A percentile compares a stretch with the other conserved stretches of the same genome.
Evolutionary conservation across 257 asterid species (phyloP).

Genomic region (Fraxinus americana): DNA sequence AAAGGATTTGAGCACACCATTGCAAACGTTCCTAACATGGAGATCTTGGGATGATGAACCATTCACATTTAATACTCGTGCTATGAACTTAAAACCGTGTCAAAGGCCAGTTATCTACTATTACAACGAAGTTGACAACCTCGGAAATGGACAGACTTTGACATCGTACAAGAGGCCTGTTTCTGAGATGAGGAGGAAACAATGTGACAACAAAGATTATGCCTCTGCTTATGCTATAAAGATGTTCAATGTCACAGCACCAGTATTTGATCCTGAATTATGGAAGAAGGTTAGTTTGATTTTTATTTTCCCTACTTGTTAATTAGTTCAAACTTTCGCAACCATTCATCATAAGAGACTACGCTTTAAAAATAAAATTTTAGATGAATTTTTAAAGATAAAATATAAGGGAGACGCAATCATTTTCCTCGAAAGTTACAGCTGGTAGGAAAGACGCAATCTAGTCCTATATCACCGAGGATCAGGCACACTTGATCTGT

Average conservation of each 20-base stretch:
- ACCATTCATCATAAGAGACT: too few relatives aligned
- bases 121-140: slow-evolving; percentile 33
- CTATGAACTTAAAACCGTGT: slow-evolving; percentile 49
- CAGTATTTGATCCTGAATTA: slow-evolving; percentile 38
- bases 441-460: too few relatives aligned
- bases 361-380: too few relatives aligned
- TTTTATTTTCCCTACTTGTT: not conserved
- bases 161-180: slow-evolving; percentile 43
- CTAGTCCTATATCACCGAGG: too few relatives aligned
- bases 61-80: slow-evolving; percentile 62
- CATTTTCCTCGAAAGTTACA: too few relatives aligned
- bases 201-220: slow-evolving; percentile 38
- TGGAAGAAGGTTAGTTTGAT: slow-evolving; percentile 61
- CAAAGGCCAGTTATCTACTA: slow-evolving; percentile 53
- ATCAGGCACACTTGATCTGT: too few relatives aligned
- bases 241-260: slow-evolving; percentile 51
- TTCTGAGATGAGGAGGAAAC: not conserved
- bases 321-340: not conserved
- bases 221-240: slow-evolving; percentile 40
- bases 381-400: too few relatives aligned
- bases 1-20: slow-evolving; percentile 56
- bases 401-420: too few relatives aligned
- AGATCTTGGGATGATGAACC: slow-evolving; percentile 55
- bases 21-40: slow-evolving; percentile 75
- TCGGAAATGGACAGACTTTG: slow-evolving; percentile 36